Base-by-base conservation (phyloP, 2,329 filamentous ascomycete genomes). In the Hypocreales sp. region DNA sequence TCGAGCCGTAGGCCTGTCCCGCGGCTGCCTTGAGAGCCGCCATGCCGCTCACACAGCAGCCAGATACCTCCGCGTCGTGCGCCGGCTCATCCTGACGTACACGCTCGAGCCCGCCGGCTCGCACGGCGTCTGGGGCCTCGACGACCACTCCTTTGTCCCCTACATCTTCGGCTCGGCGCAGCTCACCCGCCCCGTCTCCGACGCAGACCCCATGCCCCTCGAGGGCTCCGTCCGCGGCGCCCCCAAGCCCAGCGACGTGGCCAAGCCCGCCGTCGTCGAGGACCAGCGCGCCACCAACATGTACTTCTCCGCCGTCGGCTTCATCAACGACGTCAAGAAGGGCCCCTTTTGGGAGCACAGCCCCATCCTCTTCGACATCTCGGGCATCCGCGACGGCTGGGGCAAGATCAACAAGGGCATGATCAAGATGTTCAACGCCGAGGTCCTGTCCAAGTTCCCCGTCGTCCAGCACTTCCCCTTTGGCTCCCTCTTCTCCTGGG, bases 391-490 rank as follows among this genome's bases (percentile, higher is more conserved):
- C 39, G 76, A 78, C 31, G 81, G 90, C n/a, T 98, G 90, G 90
- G 90, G 80, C 20, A 98, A 98, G 60, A 93, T 98, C 45, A 95
- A 98, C 55, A 86, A 86, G 75, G 90, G 90, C 27, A 95, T 98
- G 90, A 72, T 98, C 44, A 98, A 95, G 55, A 98, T 98, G 90
- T 98, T 87, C 58, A 84, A 92, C 39, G 90, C 82, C 12, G 90
- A 98, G 57, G 90, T 98, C 4, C 62, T 98, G 10, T 82, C 80
- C 21, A 98, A 98, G 51, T 94, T 94, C 46, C 90, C 90, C 3
- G 90, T 98, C 3, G 83, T 98, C n/a, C 90, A 98, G 53, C 90
- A 98, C 53, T 95, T 90, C 39, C 70, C 67, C 3, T 87, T 90
- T 39, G 81, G 81, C 15, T 78, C 74, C 5, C 56, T 90, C n/a